Conservation (phyloP, 106 monocot genomes). For the Apostasia ramifera region DNA sequence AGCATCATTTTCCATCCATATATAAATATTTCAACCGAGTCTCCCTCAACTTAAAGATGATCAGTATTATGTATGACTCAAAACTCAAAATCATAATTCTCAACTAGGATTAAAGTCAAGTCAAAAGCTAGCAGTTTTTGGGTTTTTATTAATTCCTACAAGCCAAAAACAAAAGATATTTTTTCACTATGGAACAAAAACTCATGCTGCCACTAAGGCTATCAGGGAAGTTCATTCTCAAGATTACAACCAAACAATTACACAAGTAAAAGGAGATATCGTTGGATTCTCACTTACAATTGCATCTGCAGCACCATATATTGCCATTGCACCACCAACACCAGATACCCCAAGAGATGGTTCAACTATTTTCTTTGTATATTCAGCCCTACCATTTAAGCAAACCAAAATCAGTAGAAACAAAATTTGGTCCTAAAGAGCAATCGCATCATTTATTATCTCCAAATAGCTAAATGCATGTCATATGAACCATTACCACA, state of each 20-base stretch:
- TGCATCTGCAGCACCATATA: conserved; percentile 83
- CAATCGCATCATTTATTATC: not conserved
- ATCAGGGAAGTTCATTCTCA: not conserved
- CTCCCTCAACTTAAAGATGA: no score
- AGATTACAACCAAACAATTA: not conserved
- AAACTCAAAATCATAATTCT: no score
- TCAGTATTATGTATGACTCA: no score
- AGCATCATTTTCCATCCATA: no score
- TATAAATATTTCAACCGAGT: no score
- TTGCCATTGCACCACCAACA: conserved; percentile 91
- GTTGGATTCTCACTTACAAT: conserved; percentile 35
- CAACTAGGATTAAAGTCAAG: no score
- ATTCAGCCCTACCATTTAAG: conserved; percentile 65
- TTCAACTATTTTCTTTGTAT: conserved; percentile 74
- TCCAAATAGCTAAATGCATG: not conserved
- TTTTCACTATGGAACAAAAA: not conserved
- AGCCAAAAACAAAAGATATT: not conserved
- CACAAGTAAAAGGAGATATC: not conserved
- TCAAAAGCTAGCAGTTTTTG: no score
- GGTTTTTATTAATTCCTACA: no score
- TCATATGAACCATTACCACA: conserved; percentile 43
- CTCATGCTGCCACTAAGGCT: not conserved
- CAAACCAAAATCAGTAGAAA: not conserved
- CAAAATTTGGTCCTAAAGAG: not conserved
- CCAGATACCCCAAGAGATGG: conserved; percentile 89